phyloP scores from a whole-genome alignment of 2,329 filamentous ascomycete genomes.

The Periconia digitata region DNA sequence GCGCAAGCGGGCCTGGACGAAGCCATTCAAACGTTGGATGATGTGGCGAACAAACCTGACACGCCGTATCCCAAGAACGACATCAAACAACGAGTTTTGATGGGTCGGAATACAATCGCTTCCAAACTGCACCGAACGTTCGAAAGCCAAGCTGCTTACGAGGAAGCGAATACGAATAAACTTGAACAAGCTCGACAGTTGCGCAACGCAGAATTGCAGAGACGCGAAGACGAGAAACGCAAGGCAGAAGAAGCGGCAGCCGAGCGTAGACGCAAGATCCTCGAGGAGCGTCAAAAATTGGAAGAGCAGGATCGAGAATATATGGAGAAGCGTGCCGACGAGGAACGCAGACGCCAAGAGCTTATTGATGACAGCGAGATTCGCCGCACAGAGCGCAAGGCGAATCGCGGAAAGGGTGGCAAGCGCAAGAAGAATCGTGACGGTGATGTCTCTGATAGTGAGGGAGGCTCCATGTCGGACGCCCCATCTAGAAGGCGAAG shows the following conservation, averaged over 20 bases:
- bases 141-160: conserved; percentile 84
- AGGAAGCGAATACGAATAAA: conserved; percentile 88
- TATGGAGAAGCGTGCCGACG: conserved; percentile 70
- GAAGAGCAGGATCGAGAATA: conserved; percentile 71
- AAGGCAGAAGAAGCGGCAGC: conserved; percentile 68
- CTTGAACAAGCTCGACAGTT: conserved; percentile 77
- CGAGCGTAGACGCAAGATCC: conserved; percentile 76
- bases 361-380: conserved; percentile 73
- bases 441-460: conserved; percentile 48
- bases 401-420: conserved; percentile 48
- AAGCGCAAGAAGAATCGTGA: conserved; percentile 65
- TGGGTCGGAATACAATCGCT: conserved; percentile 93
- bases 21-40: conserved; percentile 71
- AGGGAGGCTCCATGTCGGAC: conserved; percentile 44
- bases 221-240: conserved; percentile 74
- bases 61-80: conserved; percentile 89
- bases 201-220: conserved; percentile 77
- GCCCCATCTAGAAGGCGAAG: conserved; percentile 41
- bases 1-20: conserved; percentile 80
- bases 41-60: conserved; percentile 61
- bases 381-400: conserved; percentile 63
- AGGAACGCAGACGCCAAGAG: conserved; percentile 67
- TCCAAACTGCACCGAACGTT: conserved; percentile 87
- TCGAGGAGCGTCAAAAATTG: conserved; percentile 83
- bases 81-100: conserved; percentile 92